Conservation (phyloP, 2,329 filamentous ascomycete species). For the Aspergillus tanneri region DNA sequence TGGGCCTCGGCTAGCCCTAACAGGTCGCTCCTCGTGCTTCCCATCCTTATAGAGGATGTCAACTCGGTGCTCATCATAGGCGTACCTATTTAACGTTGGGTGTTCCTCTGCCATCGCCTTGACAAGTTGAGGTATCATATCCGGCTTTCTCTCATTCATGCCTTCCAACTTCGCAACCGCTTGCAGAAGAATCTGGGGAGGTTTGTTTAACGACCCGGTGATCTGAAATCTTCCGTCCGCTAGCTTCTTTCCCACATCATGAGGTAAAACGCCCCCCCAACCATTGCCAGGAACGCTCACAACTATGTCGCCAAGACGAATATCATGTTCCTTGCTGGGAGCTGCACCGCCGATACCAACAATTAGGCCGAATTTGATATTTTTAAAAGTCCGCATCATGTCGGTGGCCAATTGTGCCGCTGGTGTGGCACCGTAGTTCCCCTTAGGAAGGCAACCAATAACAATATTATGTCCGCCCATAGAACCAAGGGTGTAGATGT, state of each 20-base stretch:
- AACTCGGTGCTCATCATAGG: background rate
- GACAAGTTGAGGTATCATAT: too few species aligned
- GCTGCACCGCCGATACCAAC: background rate
- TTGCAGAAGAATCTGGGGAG: too few species aligned
- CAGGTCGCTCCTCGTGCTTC: too few species aligned
- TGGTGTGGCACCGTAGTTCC: background rate
- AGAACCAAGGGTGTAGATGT: too few species aligned
- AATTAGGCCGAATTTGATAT: background rate
- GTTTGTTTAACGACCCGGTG: too few species aligned
- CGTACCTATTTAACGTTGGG: background rate
- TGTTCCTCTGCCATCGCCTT: too few species aligned
- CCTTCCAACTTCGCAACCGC: too few species aligned
- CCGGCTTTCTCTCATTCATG: too few species aligned
- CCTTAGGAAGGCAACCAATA: background rate
- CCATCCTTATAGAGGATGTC: background rate
- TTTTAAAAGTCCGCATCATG: background rate
- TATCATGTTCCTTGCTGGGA: background rate
- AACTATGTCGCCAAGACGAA: conserved; percentile 2
- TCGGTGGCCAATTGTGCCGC: background rate
- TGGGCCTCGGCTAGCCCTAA: background rate
- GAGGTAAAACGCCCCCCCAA: background rate
- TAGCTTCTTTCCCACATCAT: background rate
- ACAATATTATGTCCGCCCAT: background rate
- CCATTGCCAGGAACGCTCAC: background rate
- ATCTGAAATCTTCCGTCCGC: background rate